Evolutionary conservation across 768 basidiomycete genomes (phyloP).

Genomic region (Harrya chromipes): DNA sequence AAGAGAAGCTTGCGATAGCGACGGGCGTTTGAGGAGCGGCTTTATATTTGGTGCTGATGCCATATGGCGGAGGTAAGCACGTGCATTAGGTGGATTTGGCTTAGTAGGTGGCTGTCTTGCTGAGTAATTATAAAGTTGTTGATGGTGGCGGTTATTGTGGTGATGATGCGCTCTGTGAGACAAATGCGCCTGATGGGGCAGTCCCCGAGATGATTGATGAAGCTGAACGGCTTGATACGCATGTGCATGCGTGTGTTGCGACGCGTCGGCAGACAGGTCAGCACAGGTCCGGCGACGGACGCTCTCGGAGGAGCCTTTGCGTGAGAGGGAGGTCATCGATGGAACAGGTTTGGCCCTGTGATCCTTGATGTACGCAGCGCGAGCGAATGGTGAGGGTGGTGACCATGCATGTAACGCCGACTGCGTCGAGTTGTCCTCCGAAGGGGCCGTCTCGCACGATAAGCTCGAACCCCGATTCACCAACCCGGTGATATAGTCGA

Average conservation of each 20-base stretch:
- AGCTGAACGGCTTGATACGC: slow-evolving; percentile 11
- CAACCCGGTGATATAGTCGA: slow-evolving; percentile 64
- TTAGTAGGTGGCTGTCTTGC: slow-evolving; percentile 20
- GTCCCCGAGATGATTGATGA: slow-evolving; percentile 25
- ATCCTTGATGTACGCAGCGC: slow-evolving; percentile 10
- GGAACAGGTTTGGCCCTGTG: slow-evolving; percentile 8
- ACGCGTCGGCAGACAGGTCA: slow-evolving; percentile 12
- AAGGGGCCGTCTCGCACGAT: slow-evolving; percentile 15
- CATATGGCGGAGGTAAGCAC: slow-evolving; percentile 73
- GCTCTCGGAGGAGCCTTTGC: slow-evolving; percentile 21
- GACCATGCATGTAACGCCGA: slow-evolving; percentile 15
- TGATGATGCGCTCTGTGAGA: slow-evolving; percentile 16
- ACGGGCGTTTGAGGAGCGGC: slow-evolving; percentile 31
- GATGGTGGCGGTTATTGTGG: slow-evolving; percentile 22
- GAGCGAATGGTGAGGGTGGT: slow-evolving; percentile 26
- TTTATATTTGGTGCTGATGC: slow-evolving; percentile 53
- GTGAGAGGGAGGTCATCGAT: slow-evolving; percentile 16
- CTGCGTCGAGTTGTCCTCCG: slow-evolving; percentile 3
- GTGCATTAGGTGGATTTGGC: slow-evolving; percentile 45
- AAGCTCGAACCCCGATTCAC: slow-evolving; percentile 35
- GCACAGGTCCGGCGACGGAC: slow-evolving; percentile 12
- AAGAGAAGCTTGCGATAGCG: slow-evolving; percentile 29
- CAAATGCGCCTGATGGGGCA: slow-evolving; percentile 22
- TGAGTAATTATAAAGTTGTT: slow-evolving; percentile 24
- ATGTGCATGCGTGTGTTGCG: slow-evolving; percentile 6